Evolutionary conservation across 2,329 filamentous ascomycete species (phyloP), one percentile per base, ranked within the genome.

Genomic region (Arachnopeziza araneosa): DNA sequence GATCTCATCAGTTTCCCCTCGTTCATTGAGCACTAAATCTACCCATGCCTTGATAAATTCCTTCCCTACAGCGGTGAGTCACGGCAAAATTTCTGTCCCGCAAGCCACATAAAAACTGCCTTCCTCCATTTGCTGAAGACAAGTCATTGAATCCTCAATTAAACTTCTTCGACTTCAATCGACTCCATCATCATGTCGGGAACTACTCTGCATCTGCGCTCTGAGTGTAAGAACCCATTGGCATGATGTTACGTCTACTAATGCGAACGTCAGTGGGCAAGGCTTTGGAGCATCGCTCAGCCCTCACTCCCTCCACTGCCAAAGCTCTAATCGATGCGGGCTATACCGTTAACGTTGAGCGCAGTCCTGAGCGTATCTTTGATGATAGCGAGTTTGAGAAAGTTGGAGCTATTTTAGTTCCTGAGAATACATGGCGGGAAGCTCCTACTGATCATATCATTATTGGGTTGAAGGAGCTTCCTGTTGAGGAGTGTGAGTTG

Each of bases 391-490:
- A 89, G 70, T 88, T 85, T 67, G 79, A 82, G 73, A 77, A 80
- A 60, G 80, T 81, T 32, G 88, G 88, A 54, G 86, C 86, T 52
- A 82, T 78, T 17, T 78, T 92, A 23, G 84, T 91, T 17, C 80
- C 83, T 17, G 81, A 84, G 64, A 84, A 87, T 50, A 83, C 80
- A 55, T 93, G 89, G 89, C 78, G 79, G 57, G 78, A 88, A 60
- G 88, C 84, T 1, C 85, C 88, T 49, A 76, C 78, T 65, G 85
- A 89, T 63, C 80, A 89, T 71, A 84, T 91, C 69, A 86, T 93
- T 62, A 75, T 92, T 60, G 89, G 89, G 50, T 80, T 93, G 61
- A 93, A 93, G 81, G 89, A 92, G 76, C 80, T 93, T 12, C 86
- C 86, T 24, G 87, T 88, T 68, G 86, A 90, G 70, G 82, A 84